Evolutionary conservation across 2,329 filamentous ascomycete species (phyloP), one percentile per base, ranked within the genome.

Genomic region (Calcarisporium arbuscula): DNA sequence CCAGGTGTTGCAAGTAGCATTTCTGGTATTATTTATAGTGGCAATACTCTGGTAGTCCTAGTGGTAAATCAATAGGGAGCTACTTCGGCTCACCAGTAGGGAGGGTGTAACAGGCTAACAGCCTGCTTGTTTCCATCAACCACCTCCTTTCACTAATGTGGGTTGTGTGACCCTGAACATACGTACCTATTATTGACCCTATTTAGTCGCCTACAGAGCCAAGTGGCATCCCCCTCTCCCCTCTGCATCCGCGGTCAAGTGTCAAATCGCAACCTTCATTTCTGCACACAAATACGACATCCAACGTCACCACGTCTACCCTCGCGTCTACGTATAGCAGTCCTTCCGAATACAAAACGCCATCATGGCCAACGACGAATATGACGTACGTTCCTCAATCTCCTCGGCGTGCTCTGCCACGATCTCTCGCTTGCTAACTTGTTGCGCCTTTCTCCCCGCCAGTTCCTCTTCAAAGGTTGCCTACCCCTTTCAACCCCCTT

Each of bases 391-490:
- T 61, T 29, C 35, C 32, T 30, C 28, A 29, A 40, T 27, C 36
- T 35, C 44, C 39, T 43, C 35, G 45, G 47, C 37, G 42, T 34
- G 38, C 40, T 38, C 35, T 39, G 28, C 27, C 16, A 21, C 19
- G 23, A 28, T 11, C 21, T 41, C 44, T 44, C 46, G 36, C 47
- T 43, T 52, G 50, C 55, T 56, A 51, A 58, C 49, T 44, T 63
- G 38, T 44, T 35, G 39, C 44, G 34, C 34, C 38, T 27, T 22
- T 36, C 40, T 34, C 44, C 45, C 48, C 44, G 43, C 48, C 64
- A 95, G 89, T 96, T 96, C 65, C 87, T 96, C 61, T 98, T 98
- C 80, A 96, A 98, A 85, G 88, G 88, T 94, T 72, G 50, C 49
- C 42, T 51, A 41, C 48, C 49, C 51, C 53, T 46, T 54, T 33